A percentile compares a stretch with the other conserved stretches of the same genome.
phyloP scores from a whole-genome alignment of 2,329 filamentous ascomycete species.

The Fusarium sp. region DNA sequence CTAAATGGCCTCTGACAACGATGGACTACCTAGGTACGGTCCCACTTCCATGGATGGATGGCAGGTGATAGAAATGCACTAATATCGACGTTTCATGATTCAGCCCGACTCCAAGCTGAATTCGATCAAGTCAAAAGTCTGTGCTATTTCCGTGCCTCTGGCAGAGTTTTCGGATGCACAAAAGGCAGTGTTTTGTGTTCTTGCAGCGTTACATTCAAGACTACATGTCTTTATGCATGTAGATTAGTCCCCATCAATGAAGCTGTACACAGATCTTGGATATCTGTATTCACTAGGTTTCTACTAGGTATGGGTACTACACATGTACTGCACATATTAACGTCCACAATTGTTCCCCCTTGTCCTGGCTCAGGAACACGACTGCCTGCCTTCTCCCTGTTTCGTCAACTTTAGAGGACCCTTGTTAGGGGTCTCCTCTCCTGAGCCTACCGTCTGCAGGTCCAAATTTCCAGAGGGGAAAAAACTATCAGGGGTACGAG shows the following conservation, averaged over 20 bases:
- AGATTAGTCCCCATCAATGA: background rate
- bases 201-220: slow-evolving; percentile 2
- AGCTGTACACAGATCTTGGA: background rate
- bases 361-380: slow-evolving; percentile 30
- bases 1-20: slow-evolving; percentile 4
- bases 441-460: slow-evolving; percentile 41
- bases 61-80: slow-evolving; percentile 12
- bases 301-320: slow-evolving; percentile 5
- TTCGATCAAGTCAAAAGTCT: slow-evolving; percentile 7
- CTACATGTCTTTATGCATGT: background rate
- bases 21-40: background rate
- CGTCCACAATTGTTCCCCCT: slow-evolving; percentile 23
- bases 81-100: slow-evolving; percentile 38
- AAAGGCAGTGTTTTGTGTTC: background rate
- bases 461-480: slow-evolving; percentile 47
- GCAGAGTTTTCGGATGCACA: background rate
- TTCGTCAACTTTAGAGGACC: slow-evolving; percentile 38
- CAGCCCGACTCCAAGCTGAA: slow-evolving; percentile 14
- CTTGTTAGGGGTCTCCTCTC: slow-evolving; percentile 43
- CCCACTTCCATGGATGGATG: slow-evolving; percentile 14
- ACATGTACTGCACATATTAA: background rate
- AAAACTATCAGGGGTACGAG: slow-evolving; percentile 18
- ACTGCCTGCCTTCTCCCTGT: slow-evolving; percentile 33
- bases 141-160: slow-evolving; percentile 16
- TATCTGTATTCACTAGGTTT: background rate